Conservation (phyloP, 441 rosid genomes). For the Lagerstroemia fauriei region DNA sequence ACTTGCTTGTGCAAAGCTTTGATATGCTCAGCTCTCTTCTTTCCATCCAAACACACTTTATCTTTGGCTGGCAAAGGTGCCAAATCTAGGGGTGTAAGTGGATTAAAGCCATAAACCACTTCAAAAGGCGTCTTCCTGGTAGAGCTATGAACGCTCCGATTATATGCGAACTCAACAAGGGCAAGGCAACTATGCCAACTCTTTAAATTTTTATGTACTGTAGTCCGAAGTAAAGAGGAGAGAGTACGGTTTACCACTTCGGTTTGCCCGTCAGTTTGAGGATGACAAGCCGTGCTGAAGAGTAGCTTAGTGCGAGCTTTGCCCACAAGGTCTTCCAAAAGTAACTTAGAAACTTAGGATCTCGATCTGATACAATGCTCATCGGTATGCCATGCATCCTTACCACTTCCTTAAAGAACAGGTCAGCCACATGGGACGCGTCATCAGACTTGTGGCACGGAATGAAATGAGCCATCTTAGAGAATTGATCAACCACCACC, state of each 20-base stretch:
- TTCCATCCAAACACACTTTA: background rate
- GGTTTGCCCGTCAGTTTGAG: constrained; percentile 21
- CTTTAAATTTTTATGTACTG: background rate
- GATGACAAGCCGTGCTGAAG: background rate
- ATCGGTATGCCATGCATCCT: constrained; percentile 17
- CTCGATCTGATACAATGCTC: background rate
- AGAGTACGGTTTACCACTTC: constrained; percentile 9
- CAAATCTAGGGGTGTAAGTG: background rate
- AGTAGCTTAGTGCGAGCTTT: background rate
- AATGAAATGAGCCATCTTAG: constrained; percentile 17
- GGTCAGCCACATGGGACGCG: background rate
- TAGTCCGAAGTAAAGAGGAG: background rate
- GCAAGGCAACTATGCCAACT: background rate
- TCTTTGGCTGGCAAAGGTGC: background rate
- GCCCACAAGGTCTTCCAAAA: constrained; percentile 14
- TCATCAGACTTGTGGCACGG: constrained; percentile 5
- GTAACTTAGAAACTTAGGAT: constrained; percentile 20
- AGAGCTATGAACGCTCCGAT: background rate
- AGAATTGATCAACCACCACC: constrained; percentile 5
- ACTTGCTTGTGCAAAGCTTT: background rate
- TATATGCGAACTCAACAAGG: constrained; percentile 6
- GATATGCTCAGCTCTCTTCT: background rate
- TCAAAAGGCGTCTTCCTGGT: background rate
- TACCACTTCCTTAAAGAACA: constrained; percentile 9
- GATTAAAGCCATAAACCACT: constrained; percentile 9